These are phyloP conservation scores for Citrullus amarus DNA, from an alignment of 306 rosid species.

Conservation along the genomic window DNA sequence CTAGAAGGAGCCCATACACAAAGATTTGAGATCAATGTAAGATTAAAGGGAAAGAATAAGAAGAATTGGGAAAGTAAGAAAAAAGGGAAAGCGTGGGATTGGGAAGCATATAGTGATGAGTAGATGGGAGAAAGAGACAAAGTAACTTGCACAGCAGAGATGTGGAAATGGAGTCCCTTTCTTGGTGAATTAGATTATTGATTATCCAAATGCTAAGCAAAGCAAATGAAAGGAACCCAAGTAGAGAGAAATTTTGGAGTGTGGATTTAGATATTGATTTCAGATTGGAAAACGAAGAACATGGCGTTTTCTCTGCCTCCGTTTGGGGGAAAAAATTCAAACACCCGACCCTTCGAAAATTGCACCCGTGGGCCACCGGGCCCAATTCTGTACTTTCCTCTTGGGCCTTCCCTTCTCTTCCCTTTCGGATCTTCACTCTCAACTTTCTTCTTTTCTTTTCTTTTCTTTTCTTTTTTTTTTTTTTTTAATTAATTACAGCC, in stretches of 20 bases:
- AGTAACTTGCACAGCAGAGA: slow-evolving; percentile 22
- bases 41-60: background rate
- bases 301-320: slow-evolving; percentile 11
- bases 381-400: background rate
- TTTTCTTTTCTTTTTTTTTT: too few species aligned
- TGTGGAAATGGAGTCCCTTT: slow-evolving; percentile 3
- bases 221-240: background rate
- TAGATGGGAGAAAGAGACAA: slow-evolving; percentile 14
- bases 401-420: background rate
- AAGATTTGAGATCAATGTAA: background rate
- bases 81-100: slow-evolving; percentile 1
- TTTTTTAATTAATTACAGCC: too few species aligned
- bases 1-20: background rate
- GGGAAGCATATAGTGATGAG: background rate
- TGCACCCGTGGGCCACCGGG: slow-evolving; percentile 1
- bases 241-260: background rate
- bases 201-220: slow-evolving; percentile 6
- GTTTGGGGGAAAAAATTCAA: slow-evolving; percentile 3
- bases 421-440: background rate
- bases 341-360: background rate
- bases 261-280: background rate
- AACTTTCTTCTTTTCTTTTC: background rate
- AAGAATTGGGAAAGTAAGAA: slow-evolving; percentile 6
- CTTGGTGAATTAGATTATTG: background rate
- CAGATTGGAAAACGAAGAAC: slow-evolving; percentile 1